phyloP scores from a whole-genome alignment of 2,329 filamentous ascomycete genomes.

The Aureobasidium sp. region DNA sequence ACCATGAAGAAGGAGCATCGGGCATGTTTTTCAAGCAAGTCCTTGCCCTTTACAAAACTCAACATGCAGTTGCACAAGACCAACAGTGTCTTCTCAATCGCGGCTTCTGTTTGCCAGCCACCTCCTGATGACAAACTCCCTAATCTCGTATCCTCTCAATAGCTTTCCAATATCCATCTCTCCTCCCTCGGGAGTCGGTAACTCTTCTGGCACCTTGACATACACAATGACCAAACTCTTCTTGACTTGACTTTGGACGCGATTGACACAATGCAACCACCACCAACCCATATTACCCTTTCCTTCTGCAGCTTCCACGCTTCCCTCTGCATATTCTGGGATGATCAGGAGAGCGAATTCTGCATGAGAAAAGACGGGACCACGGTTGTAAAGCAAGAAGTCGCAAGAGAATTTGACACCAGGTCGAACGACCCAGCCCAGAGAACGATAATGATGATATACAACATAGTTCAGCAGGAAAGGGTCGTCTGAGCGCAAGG shows the following conservation, averaged over 20 bases:
- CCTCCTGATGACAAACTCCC: slow-evolving; percentile 73
- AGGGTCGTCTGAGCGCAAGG: slow-evolving; percentile 65
- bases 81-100: slow-evolving; percentile 35
- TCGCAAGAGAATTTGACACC: slow-evolving; percentile 95
- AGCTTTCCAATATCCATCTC: slow-evolving; percentile 52
- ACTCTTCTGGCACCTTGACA: slow-evolving; percentile 70
- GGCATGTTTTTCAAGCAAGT: too few relatives aligned
- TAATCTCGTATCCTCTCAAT: slow-evolving; percentile 64
- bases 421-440: slow-evolving; percentile 88
- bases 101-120: slow-evolving; percentile 79
- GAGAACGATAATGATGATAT: slow-evolving; percentile 91
- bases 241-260: slow-evolving; percentile 80
- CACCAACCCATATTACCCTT: slow-evolving; percentile 58
- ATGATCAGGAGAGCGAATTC: slow-evolving; percentile 84
- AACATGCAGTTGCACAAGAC: too few relatives aligned
- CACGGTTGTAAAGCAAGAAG: slow-evolving; percentile 87
- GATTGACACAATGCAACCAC: slow-evolving; percentile 82
- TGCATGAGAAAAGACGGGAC: slow-evolving; percentile 89
- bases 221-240: slow-evolving; percentile 88
- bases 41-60: too few relatives aligned
- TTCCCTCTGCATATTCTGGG: slow-evolving; percentile 60
- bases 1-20: too few relatives aligned
- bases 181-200: slow-evolving; percentile 38
- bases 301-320: slow-evolving; percentile 39
- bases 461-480: slow-evolving; percentile 84